Conservation (phyloP, 345 rosid species). For the Eucalyptus marginata region DNA sequence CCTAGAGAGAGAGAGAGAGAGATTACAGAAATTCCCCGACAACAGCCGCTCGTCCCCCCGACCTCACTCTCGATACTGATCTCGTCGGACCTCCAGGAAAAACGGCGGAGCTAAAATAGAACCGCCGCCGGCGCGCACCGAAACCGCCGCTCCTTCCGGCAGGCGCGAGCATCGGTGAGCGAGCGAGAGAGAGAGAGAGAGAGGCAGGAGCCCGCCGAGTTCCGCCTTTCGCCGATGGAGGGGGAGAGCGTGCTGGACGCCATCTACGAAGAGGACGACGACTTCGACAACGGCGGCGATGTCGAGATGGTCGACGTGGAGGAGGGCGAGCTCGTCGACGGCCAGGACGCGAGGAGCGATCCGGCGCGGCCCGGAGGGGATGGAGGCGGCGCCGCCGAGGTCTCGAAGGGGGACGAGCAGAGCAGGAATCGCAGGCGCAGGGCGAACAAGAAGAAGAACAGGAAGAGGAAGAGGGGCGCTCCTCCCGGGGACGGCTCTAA, state of each 20-base stretch:
- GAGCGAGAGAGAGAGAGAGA: neutral
- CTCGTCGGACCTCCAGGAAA: neutral
- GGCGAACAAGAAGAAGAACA: constrained; percentile 38
- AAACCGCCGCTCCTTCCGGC: neutral
- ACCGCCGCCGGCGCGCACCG: neutral
- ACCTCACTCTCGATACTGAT: neutral
- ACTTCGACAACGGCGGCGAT: constrained; percentile 15
- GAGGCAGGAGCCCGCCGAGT: neutral
- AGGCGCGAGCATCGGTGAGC: neutral
- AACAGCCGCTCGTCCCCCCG: neutral
- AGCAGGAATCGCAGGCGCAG: constrained; percentile 22
- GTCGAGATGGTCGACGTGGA: constrained; percentile 69
- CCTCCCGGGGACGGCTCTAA: constrained; percentile 15
- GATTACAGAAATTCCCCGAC: neutral
- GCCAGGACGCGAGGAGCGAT: neutral
- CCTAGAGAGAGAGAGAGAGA: neutral
- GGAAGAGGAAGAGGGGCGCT: constrained; percentile 20
- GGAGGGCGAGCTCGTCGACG: constrained; percentile 70
- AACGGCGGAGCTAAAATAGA: neutral
- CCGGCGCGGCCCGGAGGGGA: neutral
- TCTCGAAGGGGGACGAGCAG: constrained; percentile 10
- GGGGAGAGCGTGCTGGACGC: constrained; percentile 38
- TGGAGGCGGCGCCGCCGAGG: constrained; percentile 5
- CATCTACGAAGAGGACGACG: constrained; percentile 30
- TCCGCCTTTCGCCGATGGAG: constrained; percentile 25